These are phyloP conservation scores for Aegilops tauschii DNA, from an alignment of 176 grass and related monocot species.

Conservation along the genomic window DNA sequence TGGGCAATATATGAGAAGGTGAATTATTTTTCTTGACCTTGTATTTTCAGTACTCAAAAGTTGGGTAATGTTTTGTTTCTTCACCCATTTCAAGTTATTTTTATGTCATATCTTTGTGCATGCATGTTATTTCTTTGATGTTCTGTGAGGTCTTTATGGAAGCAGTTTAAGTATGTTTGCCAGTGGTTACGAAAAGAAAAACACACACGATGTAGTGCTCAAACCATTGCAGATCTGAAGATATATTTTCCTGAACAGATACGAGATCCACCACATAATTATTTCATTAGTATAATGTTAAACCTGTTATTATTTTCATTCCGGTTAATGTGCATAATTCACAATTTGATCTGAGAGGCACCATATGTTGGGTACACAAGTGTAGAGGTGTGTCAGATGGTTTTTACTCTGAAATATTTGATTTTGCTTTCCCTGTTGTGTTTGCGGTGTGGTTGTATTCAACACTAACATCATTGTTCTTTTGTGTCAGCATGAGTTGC, in stretches of 20 bases:
- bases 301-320: background rate
- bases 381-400: background rate
- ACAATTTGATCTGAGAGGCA: background rate
- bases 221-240: background rate
- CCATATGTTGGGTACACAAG: background rate
- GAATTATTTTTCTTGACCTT: slow-evolving; percentile 23
- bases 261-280: background rate
- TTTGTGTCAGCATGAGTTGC: slow-evolving; percentile 73
- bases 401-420: background rate
- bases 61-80: background rate
- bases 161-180: background rate
- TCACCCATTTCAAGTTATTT: slow-evolving; percentile 13
- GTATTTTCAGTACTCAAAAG: slow-evolving; percentile 10
- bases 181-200: background rate
- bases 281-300: background rate
- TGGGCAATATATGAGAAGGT: slow-evolving; percentile 97
- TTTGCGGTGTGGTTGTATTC: slow-evolving; percentile 6
- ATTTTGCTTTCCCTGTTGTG: background rate
- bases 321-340: background rate
- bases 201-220: background rate
- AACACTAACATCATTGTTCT: slow-evolving; percentile 3
- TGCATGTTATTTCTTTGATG: slow-evolving; percentile 4
- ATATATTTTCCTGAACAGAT: background rate
- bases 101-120: slow-evolving; percentile 1
- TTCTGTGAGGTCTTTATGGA: background rate